Base-by-base conservation (phyloP, 208 protist species). In the Crithidia expoeki region DNA sequence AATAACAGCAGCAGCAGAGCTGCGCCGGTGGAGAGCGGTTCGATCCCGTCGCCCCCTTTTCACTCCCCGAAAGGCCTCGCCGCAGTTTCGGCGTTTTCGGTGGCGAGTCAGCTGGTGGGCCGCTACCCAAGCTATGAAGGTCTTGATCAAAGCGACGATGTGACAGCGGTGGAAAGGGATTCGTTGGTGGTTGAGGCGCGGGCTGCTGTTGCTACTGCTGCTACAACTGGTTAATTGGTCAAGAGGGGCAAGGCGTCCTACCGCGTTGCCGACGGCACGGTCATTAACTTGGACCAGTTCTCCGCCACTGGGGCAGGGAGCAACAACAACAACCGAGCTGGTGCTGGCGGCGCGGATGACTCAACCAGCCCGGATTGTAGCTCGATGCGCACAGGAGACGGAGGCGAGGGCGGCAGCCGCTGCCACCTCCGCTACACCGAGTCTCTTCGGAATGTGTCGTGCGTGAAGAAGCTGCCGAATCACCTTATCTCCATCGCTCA, bases 401-500 rank as follows among this genome's bases (percentile, higher is more conserved):
- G 16, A 14, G 30, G 32, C 30, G 51, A 38, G n/a, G 27, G 9
- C 65, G 2, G 44, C 25, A 14, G 38, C 40, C 56, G 56, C 10
- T 11, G 49, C 10, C 50, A 47, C 32, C 17, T 78, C n/a, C 25
- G 28, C 38, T 80, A 64, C 72, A 73, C 72, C 4, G 63, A 66
- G 30, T 82, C 76, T 3, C 83, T 86, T 47, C 52, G 75, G 16
- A 68, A 74, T 21, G 44, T 72, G 42, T 33, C 69, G 16, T 64
- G 74, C 28, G 60, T 74, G 47, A 62, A 72, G 59, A 61, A 75
- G 36, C 46, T 90, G 32, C 88, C 88, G 32, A 47, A 57, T 23
- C 85, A 93, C 64, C 62, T 93, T 44, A 60, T 84, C 42, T 60
- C 71, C 14, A 67, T 94, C 17, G 88, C 85, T 1, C 42, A 80